A percentile compares a stretch with the other conserved stretches of the same genome.
Evolutionary conservation across 169 alveolate genomes (phyloP).

Genomic region (Eimeria praecox): DNA sequence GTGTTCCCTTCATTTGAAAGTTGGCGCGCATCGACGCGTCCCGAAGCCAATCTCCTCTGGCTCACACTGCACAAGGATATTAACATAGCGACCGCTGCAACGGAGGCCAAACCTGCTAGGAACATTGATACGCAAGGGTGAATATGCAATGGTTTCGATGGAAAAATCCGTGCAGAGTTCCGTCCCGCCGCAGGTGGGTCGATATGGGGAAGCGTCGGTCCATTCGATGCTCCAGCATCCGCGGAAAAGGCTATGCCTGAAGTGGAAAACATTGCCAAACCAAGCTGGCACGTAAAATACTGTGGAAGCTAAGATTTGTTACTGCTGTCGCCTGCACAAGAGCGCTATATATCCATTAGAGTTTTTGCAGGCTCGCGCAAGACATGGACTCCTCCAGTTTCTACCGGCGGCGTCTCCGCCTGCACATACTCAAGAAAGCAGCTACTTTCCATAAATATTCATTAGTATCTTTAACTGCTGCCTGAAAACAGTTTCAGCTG

Average conservation of each 20-base stretch:
- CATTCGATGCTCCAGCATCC: background rate
- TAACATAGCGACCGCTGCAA: background rate
- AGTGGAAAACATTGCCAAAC: background rate
- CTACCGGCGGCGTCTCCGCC: background rate
- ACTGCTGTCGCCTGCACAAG: background rate
- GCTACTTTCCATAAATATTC: background rate
- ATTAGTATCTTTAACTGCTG: background rate
- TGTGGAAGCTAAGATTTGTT: background rate
- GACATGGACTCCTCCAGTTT: background rate
- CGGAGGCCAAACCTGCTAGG: background rate
- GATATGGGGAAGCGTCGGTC: background rate
- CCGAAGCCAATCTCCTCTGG: background rate
- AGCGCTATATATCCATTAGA: background rate
- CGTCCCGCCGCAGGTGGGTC: background rate
- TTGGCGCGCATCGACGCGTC: background rate
- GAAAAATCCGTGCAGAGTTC: background rate
- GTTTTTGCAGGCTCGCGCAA: background rate
- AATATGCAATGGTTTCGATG: background rate
- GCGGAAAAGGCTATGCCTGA: background rate
- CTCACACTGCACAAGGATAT: slow-evolving; percentile 8
- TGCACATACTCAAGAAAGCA: background rate
- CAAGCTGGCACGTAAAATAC: background rate
- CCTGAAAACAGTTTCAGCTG: background rate
- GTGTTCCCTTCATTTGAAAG: background rate
- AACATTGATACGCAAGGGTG: background rate